These are phyloP conservation scores for Piper longum DNA, from an alignment of 164 flowering plant species.

Conservation along the genomic window DNA sequence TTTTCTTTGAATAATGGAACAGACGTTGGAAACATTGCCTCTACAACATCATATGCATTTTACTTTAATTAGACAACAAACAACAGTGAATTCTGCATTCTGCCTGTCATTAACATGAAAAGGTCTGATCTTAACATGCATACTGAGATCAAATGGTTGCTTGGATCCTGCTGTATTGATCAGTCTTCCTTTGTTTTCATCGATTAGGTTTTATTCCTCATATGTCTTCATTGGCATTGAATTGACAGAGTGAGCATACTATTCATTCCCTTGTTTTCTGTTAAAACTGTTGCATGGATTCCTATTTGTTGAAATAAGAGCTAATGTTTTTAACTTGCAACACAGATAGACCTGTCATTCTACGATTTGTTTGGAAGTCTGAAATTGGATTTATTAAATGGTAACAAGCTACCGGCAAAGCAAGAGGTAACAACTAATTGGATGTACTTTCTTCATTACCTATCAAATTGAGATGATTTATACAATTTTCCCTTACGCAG, in stretches of 20 bases:
- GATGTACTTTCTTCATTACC: background rate
- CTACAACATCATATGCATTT: slow-evolving; percentile 54
- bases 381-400: slow-evolving; percentile 40
- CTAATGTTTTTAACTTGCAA: slow-evolving; percentile 5
- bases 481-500: slow-evolving; percentile 17
- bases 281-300: background rate
- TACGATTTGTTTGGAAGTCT: slow-evolving; percentile 56
- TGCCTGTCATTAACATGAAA: slow-evolving; percentile 61
- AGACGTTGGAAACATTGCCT: slow-evolving; percentile 49
- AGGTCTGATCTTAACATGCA: slow-evolving; percentile 34
- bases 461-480: background rate
- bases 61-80: slow-evolving; percentile 30
- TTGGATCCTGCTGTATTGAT: slow-evolving; percentile 49
- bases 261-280: background rate
- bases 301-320: slow-evolving; percentile 1
- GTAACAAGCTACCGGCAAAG: slow-evolving; percentile 30
- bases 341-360: slow-evolving; percentile 60
- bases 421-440: slow-evolving; percentile 40
- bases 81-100: slow-evolving; percentile 33
- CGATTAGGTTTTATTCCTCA: slow-evolving; percentile 32
- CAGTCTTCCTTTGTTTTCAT: slow-evolving; percentile 34
- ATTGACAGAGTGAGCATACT: too few species aligned
- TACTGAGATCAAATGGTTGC: slow-evolving; percentile 47
- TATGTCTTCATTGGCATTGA: too few species aligned
- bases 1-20: slow-evolving; percentile 1